A percentile compares a stretch with the other conserved stretches of the same genome.
Conservation (phyloP, 2,329 filamentous ascomycete species). For the Periconia digitata region DNA sequence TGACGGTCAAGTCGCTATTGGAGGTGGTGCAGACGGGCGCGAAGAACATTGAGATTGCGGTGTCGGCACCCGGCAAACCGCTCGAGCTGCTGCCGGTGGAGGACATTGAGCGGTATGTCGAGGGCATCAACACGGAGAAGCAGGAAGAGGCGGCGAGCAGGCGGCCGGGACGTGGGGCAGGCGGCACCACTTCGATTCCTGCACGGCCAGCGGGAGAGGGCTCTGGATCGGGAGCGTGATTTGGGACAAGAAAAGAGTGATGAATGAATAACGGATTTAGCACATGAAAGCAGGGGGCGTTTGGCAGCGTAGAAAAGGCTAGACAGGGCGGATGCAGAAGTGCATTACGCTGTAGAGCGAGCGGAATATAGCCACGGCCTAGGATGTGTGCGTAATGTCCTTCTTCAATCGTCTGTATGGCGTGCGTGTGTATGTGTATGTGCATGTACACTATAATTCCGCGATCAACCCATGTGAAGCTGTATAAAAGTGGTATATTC, state of each 20-base stretch:
- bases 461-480: too few relatives aligned
- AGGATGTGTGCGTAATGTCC: too few relatives aligned
- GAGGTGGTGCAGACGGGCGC: constrained; percentile 98
- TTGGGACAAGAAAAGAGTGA: constrained; percentile 15
- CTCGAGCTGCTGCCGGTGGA: constrained; percentile 94
- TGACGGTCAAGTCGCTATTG: constrained; percentile 96
- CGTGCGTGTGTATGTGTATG: too few relatives aligned
- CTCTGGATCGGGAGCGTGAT: constrained; percentile 32
- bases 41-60: constrained; percentile 99
- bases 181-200: constrained; percentile 68
- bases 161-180: constrained; percentile 66
- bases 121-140: constrained; percentile 99
- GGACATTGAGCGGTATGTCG: constrained; percentile 96
- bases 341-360: too few relatives aligned
- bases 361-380: too few relatives aligned
- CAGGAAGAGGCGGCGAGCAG: constrained; percentile 98
- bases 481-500: too few relatives aligned
- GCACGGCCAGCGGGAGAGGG: constrained; percentile 59
- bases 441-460: too few relatives aligned
- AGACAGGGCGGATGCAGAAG: too few relatives aligned
- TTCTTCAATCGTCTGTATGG: too few relatives aligned
- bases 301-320: not conserved
- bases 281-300: not conserved
- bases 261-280: not conserved
- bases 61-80: constrained; percentile 90